Conservation (phyloP, 139 green algal genomes). For the Edaphochlamys debaryana region DNA sequence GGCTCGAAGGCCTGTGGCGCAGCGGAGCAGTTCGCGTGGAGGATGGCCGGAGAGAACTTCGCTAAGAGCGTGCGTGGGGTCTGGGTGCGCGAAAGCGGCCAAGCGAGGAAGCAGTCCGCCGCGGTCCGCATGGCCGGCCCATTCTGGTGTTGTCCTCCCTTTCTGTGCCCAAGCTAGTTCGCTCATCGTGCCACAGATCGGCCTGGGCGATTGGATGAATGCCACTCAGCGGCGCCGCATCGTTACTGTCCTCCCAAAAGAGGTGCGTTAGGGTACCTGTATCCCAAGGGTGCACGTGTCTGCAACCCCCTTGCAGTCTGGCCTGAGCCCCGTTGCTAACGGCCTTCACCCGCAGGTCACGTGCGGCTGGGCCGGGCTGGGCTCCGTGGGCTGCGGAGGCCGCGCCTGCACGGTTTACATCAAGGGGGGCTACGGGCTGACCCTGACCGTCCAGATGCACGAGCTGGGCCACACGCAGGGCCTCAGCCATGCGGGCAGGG, state of each 20-base stretch:
- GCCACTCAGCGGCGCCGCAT: not conserved
- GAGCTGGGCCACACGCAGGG: conserved; percentile 41
- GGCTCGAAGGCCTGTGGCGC: not conserved
- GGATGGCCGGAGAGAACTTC: not conserved
- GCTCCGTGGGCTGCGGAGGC: conserved; percentile 23
- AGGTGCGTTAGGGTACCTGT: not conserved
- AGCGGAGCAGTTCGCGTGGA: conserved; percentile 30
- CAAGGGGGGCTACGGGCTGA: not conserved
- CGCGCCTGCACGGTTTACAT: conserved; percentile 18
- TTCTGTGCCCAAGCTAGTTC: too few species aligned
- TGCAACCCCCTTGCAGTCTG: too few species aligned
- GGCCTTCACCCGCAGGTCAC: not conserved
- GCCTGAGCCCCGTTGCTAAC: too few species aligned
- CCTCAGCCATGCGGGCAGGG: conserved; percentile 25
- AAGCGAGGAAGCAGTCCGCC: not conserved
- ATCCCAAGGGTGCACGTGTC: not conserved
- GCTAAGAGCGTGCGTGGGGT: not conserved
- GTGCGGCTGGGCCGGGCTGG: conserved; percentile 28
- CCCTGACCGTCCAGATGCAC: conserved; percentile 23
- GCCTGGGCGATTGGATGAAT: not conserved
- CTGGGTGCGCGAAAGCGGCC: too few species aligned
- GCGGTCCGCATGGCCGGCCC: too few species aligned
- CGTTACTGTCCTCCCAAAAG: not conserved
- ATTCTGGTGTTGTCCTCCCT: too few species aligned
- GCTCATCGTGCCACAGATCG: not conserved